A percentile compares a stretch with the other conserved stretches of the same genome.
Conservation (phyloP, 2,329 filamentous ascomycete species). For the Fusarium napiforme region DNA sequence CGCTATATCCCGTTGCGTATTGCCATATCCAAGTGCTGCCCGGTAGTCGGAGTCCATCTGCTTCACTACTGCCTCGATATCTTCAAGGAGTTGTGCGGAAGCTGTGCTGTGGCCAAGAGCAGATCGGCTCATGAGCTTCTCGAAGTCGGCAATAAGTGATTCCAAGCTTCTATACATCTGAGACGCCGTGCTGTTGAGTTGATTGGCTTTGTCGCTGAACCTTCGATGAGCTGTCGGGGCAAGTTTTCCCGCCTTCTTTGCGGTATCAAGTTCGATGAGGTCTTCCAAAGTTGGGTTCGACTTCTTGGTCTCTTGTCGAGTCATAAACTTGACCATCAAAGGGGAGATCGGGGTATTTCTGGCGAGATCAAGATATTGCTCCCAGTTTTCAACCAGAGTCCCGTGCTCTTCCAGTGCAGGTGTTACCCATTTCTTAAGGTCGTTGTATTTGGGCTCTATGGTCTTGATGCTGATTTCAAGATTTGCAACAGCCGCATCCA, state of each 20-base stretch:
- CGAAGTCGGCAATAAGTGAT: conserved; percentile 70
- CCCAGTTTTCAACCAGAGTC: conserved; percentile 72
- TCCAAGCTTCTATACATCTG: conserved; percentile 72
- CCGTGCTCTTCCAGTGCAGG: conserved; percentile 75
- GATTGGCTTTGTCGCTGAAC: conserved; percentile 68
- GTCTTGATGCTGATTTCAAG: conserved; percentile 78
- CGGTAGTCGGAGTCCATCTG: conserved; percentile 91
- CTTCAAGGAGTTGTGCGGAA: conserved; percentile 76
- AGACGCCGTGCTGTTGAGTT: conserved; percentile 69
- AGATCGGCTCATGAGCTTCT: conserved; percentile 66
- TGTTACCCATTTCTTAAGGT: conserved; percentile 76
- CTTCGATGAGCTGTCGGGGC: conserved; percentile 68
- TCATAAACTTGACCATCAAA: conserved; percentile 75
- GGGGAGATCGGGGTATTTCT: conserved; percentile 71
- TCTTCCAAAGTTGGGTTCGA: conserved; percentile 73
- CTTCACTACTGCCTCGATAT: conserved; percentile 85
- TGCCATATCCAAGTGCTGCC: conserved; percentile 75
- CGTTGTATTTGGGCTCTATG: conserved; percentile 77
- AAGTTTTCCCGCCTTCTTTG: conserved; percentile 76
- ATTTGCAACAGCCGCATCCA: conserved; percentile 88
- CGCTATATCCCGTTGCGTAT: conserved; percentile 68
- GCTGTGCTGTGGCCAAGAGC: conserved; percentile 70
- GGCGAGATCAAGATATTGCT: conserved; percentile 73
- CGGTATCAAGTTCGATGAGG: conserved; percentile 78
- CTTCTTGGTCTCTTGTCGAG: conserved; percentile 56